Conservation (phyloP, 345 rosid species). For the Eucalyptus shirleyi region DNA sequence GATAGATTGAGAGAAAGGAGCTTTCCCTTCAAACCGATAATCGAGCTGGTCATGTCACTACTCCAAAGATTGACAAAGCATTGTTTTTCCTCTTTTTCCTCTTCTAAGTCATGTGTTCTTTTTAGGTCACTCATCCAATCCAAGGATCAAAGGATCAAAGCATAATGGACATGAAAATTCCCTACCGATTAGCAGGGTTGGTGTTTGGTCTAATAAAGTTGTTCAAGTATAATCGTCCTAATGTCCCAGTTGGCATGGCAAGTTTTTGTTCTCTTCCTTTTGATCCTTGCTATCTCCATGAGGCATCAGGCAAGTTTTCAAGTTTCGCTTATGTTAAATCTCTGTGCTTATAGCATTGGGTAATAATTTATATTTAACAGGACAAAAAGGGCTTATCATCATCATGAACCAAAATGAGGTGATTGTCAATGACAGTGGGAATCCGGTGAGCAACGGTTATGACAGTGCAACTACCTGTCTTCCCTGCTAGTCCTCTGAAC, state of each 20-base stretch:
- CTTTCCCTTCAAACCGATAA: not conserved
- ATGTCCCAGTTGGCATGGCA: conserved; percentile 62
- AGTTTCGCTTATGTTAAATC: not conserved
- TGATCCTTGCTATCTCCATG: conserved; percentile 33
- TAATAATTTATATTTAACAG: too few species aligned
- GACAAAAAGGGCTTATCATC: conserved; percentile 21
- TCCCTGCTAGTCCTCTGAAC: conserved; percentile 61
- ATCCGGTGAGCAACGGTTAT: conserved; percentile 78
- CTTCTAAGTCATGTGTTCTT: not conserved
- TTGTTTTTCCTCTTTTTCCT: too few species aligned
- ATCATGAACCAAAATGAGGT: conserved; percentile 73
- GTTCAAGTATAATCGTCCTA: conserved; percentile 37
- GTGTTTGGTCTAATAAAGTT: conserved; percentile 55
- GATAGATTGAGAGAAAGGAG: not conserved
- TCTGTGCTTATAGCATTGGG: conserved; percentile 1
- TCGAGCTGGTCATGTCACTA: not conserved
- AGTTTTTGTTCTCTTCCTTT: conserved; percentile 38
- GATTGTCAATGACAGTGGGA: conserved; percentile 68
- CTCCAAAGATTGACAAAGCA: too few species aligned
- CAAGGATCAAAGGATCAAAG: conserved; percentile 69
- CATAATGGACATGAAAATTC: conserved; percentile 62
- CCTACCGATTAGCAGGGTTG: conserved; percentile 23
- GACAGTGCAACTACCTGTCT: conserved; percentile 55
- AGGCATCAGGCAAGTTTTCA: conserved; percentile 42
- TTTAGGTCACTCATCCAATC: not conserved